phyloP scores from a whole-genome alignment of 2,329 filamentous ascomycete species.

The Penicillium sp. region DNA sequence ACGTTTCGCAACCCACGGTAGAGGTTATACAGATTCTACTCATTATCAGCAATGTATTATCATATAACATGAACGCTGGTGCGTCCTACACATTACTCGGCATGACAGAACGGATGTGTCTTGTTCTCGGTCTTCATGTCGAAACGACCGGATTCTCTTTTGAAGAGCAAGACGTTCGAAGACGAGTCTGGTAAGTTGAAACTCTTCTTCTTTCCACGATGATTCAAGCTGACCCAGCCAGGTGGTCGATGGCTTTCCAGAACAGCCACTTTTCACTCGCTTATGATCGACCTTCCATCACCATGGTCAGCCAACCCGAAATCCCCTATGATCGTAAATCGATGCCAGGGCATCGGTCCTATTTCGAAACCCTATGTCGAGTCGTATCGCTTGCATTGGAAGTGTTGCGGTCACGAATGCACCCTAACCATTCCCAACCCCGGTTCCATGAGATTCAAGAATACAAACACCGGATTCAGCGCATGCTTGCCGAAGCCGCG shows the following conservation, averaged over 20 bases:
- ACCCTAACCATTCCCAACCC: constrained; percentile 49
- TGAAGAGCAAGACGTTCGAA: constrained; percentile 42
- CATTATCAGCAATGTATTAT: constrained; percentile 63
- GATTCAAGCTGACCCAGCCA: constrained; percentile 6
- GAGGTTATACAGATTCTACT: constrained; percentile 63
- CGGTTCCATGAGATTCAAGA: constrained; percentile 55
- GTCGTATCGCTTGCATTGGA: constrained; percentile 54
- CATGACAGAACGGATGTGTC: constrained; percentile 50
- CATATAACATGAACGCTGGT: constrained; percentile 65
- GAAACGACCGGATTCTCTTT: constrained; percentile 52
- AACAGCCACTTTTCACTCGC: constrained; percentile 63
- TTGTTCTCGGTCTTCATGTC: constrained; percentile 59
- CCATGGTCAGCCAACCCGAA: constrained; percentile 51
- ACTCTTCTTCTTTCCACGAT: not conserved
- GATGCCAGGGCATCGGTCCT: constrained; percentile 53
- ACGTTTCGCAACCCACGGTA: constrained; percentile 61
- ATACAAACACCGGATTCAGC: constrained; percentile 56
- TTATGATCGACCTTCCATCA: constrained; percentile 58
- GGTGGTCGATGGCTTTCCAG: constrained; percentile 62
- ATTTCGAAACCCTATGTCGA: constrained; percentile 58
- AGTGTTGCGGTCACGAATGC: constrained; percentile 56
- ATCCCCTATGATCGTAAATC: constrained; percentile 52
- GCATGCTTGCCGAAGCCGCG: constrained; percentile 57
- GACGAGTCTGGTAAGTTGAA: constrained; percentile 37
- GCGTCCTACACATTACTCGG: constrained; percentile 62